Percentiles rank a stretch among this genome's conserved stretches.
Conservation (phyloP, 108 stramenopile genomes). For the Nitzschia sp. region DNA sequence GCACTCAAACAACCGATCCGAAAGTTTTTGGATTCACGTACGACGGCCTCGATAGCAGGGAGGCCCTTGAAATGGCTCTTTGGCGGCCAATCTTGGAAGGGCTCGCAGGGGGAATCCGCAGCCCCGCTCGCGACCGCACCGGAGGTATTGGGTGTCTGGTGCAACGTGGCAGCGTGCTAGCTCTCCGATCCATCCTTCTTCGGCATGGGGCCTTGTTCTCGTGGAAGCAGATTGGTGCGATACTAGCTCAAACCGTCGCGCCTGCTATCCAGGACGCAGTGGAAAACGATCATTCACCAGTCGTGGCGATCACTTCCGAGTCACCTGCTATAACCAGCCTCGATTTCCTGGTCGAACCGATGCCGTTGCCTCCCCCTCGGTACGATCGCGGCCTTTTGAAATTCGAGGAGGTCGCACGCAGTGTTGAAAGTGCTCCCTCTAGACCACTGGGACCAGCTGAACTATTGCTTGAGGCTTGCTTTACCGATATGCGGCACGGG, state of each 20-base stretch:
- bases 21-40: slow-evolving; percentile 67
- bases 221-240: slow-evolving; percentile 52
- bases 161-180: slow-evolving; percentile 83
- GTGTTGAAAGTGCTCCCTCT: slow-evolving; percentile 56
- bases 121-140: slow-evolving; percentile 52
- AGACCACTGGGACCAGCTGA: slow-evolving; percentile 78
- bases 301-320: slow-evolving; percentile 74
- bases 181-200: slow-evolving; percentile 80
- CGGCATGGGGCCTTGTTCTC: slow-evolving; percentile 80
- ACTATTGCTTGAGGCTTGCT: slow-evolving; percentile 84
- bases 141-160: slow-evolving; percentile 82
- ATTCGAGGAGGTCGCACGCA: slow-evolving; percentile 57
- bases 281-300: slow-evolving; percentile 63
- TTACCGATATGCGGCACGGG: slow-evolving; percentile 83
- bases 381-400: slow-evolving; percentile 71
- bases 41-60: slow-evolving; percentile 60
- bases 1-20: slow-evolving; percentile 48
- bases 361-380: slow-evolving; percentile 60
- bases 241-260: slow-evolving; percentile 61
- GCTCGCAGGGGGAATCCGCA: slow-evolving; percentile 68
- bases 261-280: slow-evolving; percentile 76
- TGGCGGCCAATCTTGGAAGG: slow-evolving; percentile 88
- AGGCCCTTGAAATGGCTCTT: slow-evolving; percentile 79
- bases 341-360: slow-evolving; percentile 76
- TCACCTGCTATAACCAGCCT: slow-evolving; percentile 81